Evolutionary conservation across 441 rosid genomes (phyloP).

Genomic region (Erodium moschatum): DNA sequence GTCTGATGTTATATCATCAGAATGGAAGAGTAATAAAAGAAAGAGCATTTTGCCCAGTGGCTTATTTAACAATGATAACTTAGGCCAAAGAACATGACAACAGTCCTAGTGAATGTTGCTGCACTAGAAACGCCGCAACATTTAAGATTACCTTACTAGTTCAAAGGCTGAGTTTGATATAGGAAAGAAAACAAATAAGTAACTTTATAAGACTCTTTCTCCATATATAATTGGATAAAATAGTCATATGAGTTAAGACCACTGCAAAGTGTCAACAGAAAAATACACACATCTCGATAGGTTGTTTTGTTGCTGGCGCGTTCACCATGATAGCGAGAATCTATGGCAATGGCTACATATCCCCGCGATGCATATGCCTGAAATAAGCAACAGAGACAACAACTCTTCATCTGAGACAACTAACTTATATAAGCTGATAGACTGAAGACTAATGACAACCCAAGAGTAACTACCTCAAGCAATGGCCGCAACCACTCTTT

Average conservation of each 20-base stretch:
- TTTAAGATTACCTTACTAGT: too few relatives aligned
- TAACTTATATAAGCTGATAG: neutral
- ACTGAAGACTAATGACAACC: neutral
- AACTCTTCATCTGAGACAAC: neutral
- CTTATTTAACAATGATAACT: neutral
- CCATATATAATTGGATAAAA: neutral
- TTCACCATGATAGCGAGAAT: conserved; percentile 90
- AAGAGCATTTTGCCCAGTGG: neutral
- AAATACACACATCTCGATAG: conserved; percentile 47
- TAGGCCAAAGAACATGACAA: too few relatives aligned
- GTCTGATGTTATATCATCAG: too few relatives aligned
- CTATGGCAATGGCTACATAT: conserved; percentile 66
- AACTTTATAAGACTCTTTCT: neutral
- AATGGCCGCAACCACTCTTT: conserved; percentile 87
- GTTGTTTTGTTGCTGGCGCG: conserved; percentile 57
- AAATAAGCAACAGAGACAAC: conserved; percentile 15
- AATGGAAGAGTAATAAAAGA: too few relatives aligned
- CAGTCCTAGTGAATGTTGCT: too few relatives aligned
- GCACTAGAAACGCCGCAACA: too few relatives aligned
- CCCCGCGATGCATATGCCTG: conserved; percentile 88
- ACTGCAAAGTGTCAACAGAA: neutral
- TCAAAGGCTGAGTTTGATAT: too few relatives aligned
- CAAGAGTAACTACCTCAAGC: conserved; percentile 53
- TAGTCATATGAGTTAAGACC: neutral
- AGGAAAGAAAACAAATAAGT: too few relatives aligned